Conservation (phyloP, 176 grass and related monocot genomes). For the Musa troglodytarum region DNA sequence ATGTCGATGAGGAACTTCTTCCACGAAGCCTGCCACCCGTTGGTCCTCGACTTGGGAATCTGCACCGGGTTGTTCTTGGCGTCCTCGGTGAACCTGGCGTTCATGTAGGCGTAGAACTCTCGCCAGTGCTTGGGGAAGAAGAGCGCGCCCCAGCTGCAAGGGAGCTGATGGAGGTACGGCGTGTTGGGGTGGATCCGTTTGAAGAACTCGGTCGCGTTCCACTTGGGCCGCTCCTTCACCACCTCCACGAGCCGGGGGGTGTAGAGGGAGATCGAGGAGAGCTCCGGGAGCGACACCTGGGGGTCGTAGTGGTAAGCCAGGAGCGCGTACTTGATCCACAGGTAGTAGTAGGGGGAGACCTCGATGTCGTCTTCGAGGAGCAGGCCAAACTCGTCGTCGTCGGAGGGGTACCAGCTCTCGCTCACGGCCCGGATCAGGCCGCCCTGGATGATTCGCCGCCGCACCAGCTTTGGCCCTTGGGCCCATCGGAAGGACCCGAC, state of each 20-base stretch:
- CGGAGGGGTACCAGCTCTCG: conserved; percentile 89
- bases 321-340: conserved; percentile 92
- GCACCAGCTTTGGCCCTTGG: conserved; percentile 61
- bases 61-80: conserved; percentile 83
- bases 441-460: conserved; percentile 84
- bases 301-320: conserved; percentile 88
- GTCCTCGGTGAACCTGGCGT: conserved; percentile 66
- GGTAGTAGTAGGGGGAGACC: conserved; percentile 96
- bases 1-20: conserved; percentile 99
- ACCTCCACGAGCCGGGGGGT: conserved; percentile 88
- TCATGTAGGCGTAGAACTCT: conserved; percentile 99
- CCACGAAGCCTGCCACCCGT: conserved; percentile 96
- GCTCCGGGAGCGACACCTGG: conserved; percentile 52
- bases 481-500: conserved; percentile 57
- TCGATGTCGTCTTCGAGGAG: conserved; percentile 97
- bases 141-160: conserved; percentile 97
- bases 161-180: conserved; percentile 93
- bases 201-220: conserved; percentile 87
- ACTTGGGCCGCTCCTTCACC: conserved; percentile 66
- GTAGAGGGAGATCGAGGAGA: conserved; percentile 89
- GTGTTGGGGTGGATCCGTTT: conserved; percentile 61
- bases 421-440: conserved; percentile 91
- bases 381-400: conserved; percentile 77
- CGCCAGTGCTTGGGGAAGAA: conserved; percentile 99
- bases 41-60: conserved; percentile 83